Evolutionary conservation across 208 protist species (phyloP), one percentile per base, ranked within the genome.

Genomic region (Crithidia fasciculata): DNA sequence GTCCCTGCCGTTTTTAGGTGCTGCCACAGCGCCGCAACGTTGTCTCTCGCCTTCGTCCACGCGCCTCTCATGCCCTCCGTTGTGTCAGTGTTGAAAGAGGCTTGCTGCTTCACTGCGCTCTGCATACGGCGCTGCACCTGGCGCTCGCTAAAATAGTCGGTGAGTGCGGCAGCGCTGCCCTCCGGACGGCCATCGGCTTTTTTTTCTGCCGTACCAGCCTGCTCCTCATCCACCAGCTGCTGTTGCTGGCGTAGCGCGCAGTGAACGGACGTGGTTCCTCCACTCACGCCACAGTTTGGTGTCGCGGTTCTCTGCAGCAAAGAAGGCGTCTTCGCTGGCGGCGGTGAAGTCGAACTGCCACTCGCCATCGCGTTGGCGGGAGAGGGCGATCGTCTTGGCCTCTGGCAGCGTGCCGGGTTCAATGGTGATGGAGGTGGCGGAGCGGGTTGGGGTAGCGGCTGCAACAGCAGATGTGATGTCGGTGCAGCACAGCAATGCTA

Each of bases 251-350:
- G 67, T 69, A 66, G 52, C 59, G 2, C 69, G 80, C 28, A 78
- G 12, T 2, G 36, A 53, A 18, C 77, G 49, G 12, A 86, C n/a
- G 8, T 81, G 41, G 18, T 19, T 28, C 37, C 78, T 64, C 61
- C 71, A 68, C 45, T 61, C 39, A 8, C 54, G 47, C 89, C 89
- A 94, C 63, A 72, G 43, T 9, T 47, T 73, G 41, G 76, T 76
- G 0, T 70, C 80, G 5, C 52, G 59, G 63, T 95, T 88, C 58
- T 95, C 90, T 5, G 59, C 65, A 0, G 59, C 45, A 54, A 91
- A 95, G 28, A 95, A 91, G 0, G 44, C 66, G 15, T 76, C 80
- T 45, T 88, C 83, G 15, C 80, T 63, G 13, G 58, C 71, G 10
- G 18, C 44, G 16, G 44, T 36, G 15, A 80, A 87, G 16, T 80